Evolutionary conservation across 805 yeast species (phyloP).

Genomic region (Yamadazyma akitaensis): DNA sequence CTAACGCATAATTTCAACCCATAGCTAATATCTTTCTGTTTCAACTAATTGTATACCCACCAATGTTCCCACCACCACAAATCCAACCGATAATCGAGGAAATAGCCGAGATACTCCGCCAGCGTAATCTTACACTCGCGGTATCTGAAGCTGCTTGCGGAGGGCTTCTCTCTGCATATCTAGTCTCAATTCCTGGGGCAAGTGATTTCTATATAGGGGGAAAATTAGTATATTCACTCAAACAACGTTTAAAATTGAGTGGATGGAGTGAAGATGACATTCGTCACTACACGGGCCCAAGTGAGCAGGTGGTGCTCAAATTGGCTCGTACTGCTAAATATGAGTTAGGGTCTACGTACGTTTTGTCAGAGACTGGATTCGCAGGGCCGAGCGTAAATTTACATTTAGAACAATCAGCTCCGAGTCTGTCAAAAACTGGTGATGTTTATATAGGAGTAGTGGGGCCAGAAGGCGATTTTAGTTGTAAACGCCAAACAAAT

Average conservation of each 20-base stretch:
- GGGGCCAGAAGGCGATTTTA: constrained; percentile 58
- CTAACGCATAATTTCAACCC: neutral
- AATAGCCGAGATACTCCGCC: constrained; percentile 56
- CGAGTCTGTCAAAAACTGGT: constrained; percentile 44
- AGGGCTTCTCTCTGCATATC: constrained; percentile 74
- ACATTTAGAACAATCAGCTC: constrained; percentile 24
- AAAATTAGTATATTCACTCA: constrained; percentile 71
- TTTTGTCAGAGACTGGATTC: constrained; percentile 81
- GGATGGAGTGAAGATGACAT: constrained; percentile 81
- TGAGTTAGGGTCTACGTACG: constrained; percentile 80
- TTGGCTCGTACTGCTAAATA: constrained; percentile 76
- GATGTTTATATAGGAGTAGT: constrained; percentile 68
- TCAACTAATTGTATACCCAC: too few relatives aligned
- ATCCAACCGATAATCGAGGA: constrained; percentile 47
- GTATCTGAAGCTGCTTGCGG: constrained; percentile 91
- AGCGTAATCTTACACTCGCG: constrained; percentile 62
- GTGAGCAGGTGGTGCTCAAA: constrained; percentile 68
- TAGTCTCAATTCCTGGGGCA: constrained; percentile 84
- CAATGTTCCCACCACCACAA: constrained; percentile 58
- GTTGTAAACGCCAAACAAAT: constrained; percentile 46
- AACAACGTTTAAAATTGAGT: constrained; percentile 66
- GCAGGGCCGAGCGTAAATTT: constrained; percentile 67
- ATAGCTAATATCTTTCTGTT: too few relatives aligned
- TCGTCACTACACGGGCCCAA: constrained; percentile 73
- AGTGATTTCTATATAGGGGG: constrained; percentile 83